These are phyloP conservation scores for Fusarium acutatum DNA, from an alignment of 2,329 filamentous ascomycete genomes.

Conservation along the genomic window DNA sequence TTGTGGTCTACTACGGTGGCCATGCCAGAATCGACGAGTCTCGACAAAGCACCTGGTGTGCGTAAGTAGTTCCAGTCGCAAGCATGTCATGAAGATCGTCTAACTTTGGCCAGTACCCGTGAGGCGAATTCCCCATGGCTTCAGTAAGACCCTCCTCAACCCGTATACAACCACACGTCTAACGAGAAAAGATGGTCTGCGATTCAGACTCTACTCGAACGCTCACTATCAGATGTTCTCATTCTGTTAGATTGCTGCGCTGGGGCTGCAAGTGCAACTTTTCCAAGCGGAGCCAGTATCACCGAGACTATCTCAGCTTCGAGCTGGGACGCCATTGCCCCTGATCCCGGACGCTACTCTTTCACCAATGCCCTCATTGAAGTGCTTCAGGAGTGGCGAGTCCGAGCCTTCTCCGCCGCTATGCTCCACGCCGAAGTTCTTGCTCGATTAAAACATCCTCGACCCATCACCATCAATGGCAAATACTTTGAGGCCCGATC, in stretches of 20 bases:
- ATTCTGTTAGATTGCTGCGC: slow-evolving; percentile 69
- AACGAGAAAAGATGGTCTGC: slow-evolving; percentile 60
- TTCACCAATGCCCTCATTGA: slow-evolving; percentile 68
- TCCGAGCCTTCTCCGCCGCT: slow-evolving; percentile 64
- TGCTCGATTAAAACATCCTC: slow-evolving; percentile 67
- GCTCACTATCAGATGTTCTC: slow-evolving; percentile 65
- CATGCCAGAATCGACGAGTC: slow-evolving; percentile 68
- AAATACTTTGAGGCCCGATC: slow-evolving; percentile 66
- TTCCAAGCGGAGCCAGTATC: slow-evolving; percentile 65
- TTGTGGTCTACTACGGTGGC: slow-evolving; percentile 67
- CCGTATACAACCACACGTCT: neutral
- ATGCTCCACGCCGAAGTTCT: slow-evolving; percentile 69
- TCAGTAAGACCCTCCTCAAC: slow-evolving; percentile 52
- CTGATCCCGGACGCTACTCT: slow-evolving; percentile 66
- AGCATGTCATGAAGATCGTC: neutral
- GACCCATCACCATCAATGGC: slow-evolving; percentile 65
- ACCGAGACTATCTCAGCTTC: slow-evolving; percentile 70
- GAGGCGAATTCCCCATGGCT: slow-evolving; percentile 62
- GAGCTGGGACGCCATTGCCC: slow-evolving; percentile 69
- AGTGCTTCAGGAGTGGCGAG: slow-evolving; percentile 65
- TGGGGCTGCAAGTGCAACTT: slow-evolving; percentile 67
- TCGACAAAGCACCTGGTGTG: slow-evolving; percentile 68
- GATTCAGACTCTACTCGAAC: slow-evolving; percentile 66
- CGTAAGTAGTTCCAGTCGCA: slow-evolving; percentile 50
- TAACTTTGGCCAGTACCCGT: slow-evolving; percentile 52